Evolutionary conservation across 805 yeast species (phyloP).

Genomic region (Brettanomyces bruxellensis): DNA sequence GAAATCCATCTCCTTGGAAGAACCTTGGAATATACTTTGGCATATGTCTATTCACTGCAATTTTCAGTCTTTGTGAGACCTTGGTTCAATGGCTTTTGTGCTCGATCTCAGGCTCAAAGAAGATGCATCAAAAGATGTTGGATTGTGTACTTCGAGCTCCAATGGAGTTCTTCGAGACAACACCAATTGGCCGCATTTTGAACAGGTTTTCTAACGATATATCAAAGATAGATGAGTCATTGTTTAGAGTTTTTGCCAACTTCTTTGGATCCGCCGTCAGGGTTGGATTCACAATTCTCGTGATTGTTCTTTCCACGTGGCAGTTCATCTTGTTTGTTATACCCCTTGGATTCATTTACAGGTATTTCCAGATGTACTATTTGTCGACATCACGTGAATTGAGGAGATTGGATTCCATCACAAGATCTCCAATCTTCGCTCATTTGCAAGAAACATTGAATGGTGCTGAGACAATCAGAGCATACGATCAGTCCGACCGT

Average conservation of each 20-base stretch:
- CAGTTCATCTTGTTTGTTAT: slow-evolving; percentile 55
- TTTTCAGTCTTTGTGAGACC: slow-evolving; percentile 51
- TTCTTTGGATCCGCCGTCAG: slow-evolving; percentile 51
- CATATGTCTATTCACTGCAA: slow-evolving; percentile 59
- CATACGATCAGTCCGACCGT: slow-evolving; percentile 25
- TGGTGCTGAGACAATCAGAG: slow-evolving; percentile 39
- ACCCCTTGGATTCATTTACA: slow-evolving; percentile 37
- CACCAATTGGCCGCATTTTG: slow-evolving; percentile 82
- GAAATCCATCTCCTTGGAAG: slow-evolving; percentile 57
- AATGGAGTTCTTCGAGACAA: slow-evolving; percentile 87
- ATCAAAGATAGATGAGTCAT: slow-evolving; percentile 70
- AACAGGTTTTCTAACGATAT: slow-evolving; percentile 85
- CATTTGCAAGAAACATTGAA: slow-evolving; percentile 40
- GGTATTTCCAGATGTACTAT: slow-evolving; percentile 35
- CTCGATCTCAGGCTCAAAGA: slow-evolving; percentile 68
- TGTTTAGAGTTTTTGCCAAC: slow-evolving; percentile 58
- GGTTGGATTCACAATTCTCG: slow-evolving; percentile 63
- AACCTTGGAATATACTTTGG: slow-evolving; percentile 67
- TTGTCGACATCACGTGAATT: slow-evolving; percentile 38
- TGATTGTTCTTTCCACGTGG: slow-evolving; percentile 81
- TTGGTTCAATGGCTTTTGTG: slow-evolving; percentile 67
- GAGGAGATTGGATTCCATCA: slow-evolving; percentile 39
- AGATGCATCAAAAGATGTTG: slow-evolving; percentile 69
- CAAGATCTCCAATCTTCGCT: slow-evolving; percentile 39
- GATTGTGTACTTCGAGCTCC: slow-evolving; percentile 67